Evolutionary conservation across 352 stramenopile species (phyloP).

Genomic region (Aphanomyces cochlioides): DNA sequence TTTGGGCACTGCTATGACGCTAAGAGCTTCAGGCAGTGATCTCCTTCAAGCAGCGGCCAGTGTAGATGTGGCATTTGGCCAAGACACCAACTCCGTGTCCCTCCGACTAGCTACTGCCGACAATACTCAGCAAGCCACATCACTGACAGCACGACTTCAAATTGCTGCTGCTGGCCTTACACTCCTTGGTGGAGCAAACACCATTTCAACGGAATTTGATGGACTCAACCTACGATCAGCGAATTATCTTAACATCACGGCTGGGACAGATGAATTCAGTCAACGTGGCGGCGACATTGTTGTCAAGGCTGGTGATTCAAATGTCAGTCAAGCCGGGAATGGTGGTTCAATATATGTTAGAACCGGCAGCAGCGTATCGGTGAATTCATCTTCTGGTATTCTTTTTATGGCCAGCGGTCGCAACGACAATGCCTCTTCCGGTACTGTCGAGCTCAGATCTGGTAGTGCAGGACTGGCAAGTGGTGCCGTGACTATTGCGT

Average conservation of each 20-base stretch:
- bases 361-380: constrained; percentile 38
- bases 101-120: constrained; percentile 42
- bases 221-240: background rate
- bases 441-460: background rate
- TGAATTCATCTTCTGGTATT: constrained; percentile 19
- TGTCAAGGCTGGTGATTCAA: constrained; percentile 36
- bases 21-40: constrained; percentile 37
- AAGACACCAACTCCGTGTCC: constrained; percentile 33
- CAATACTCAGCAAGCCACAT: constrained; percentile 33
- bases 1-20: constrained; percentile 44
- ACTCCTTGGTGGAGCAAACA: constrained; percentile 36
- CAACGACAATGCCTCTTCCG: background rate
- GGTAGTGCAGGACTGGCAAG: background rate
- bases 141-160: constrained; percentile 41
- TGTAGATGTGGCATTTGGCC: constrained; percentile 34
- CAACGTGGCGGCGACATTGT: constrained; percentile 38
- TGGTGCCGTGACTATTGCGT: constrained; percentile 5
- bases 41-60: constrained; percentile 34
- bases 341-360: constrained; percentile 42
- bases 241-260: background rate
- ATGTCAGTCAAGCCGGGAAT: constrained; percentile 34
- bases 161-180: constrained; percentile 32
- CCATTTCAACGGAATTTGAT: constrained; percentile 18
- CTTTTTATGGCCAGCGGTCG: background rate
- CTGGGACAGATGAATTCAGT: constrained; percentile 30